These are phyloP conservation scores for Stereocaulon alpinum DNA, from an alignment of 495 filamentous ascomycete species.

Conservation along the genomic window DNA sequence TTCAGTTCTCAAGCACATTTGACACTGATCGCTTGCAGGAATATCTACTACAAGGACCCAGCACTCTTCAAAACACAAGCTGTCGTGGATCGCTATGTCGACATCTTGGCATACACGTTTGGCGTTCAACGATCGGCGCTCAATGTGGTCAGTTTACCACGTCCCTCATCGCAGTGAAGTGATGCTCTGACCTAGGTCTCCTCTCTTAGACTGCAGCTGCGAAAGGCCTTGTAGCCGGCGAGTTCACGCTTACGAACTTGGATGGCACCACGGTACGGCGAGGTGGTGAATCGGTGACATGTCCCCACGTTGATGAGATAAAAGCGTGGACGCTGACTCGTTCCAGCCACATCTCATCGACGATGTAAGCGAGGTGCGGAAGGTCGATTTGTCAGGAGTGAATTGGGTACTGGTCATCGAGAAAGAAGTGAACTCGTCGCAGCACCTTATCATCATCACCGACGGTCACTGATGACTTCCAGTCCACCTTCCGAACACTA, in stretches of 20 bases:
- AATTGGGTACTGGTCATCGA: conserved; percentile 80
- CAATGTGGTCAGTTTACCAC: conserved; percentile 45
- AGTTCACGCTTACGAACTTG: conserved; percentile 32
- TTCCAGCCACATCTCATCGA: conserved; percentile 60
- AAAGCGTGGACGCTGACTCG: background rate
- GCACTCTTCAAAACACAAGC: conserved; percentile 66
- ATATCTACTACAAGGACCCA: conserved; percentile 84
- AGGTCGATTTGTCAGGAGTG: conserved; percentile 41
- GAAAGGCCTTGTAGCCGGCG: conserved; percentile 60
- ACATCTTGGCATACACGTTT: conserved; percentile 76
- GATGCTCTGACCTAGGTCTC: background rate
- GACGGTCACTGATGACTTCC: conserved; percentile 11
- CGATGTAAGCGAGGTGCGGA: conserved; percentile 39
- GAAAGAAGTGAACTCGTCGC: conserved; percentile 60
- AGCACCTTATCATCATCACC: background rate
- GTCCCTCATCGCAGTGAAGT: background rate
- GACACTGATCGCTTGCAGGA: conserved; percentile 37
- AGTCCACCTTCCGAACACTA: conserved; percentile 76
- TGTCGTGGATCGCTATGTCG: conserved; percentile 66
- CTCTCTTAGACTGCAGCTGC: conserved; percentile 49
- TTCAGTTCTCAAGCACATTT: too few relatives aligned
- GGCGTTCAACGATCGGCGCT: conserved; percentile 48
- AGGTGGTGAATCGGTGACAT: conserved; percentile 9
- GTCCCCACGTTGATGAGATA: too few relatives aligned
- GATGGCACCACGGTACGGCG: conserved; percentile 23